Base-by-base conservation (phyloP, 345 rosid genomes). In the Eucalyptus erythrocorys region DNA sequence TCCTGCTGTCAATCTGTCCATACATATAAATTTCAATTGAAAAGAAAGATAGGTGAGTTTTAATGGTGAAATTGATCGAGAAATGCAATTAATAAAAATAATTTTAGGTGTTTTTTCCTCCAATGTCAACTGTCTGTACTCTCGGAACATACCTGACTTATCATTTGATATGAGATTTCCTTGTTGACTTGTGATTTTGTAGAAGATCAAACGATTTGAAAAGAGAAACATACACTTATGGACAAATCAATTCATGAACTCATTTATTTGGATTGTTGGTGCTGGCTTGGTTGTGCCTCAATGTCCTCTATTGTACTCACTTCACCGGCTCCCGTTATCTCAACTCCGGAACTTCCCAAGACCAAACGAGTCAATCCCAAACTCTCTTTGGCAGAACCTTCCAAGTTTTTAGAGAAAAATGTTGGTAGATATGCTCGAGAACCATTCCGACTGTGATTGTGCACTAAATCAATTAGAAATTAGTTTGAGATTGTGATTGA, bases 311-410 rank as follows among this genome's bases (percentile, higher is more conserved):
- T 61, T 32, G 22, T 48, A 30, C 19, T 34, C 43, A 34, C 85
- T 27, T 87, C 26, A 21, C 12, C 49, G 3, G 68, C 85, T 10
- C 64, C 88, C 19, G 21, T 81, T 61, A 88, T n/a, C 64, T 91
- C 88, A 50, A 50, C 55, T 0, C 55, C 55, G n/a, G 64, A 57
- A 57, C 30, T 57, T 57, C n/a, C n/a, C 27, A 57, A 57, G 64
- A 26, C 64, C 2, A 57, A 57, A 57, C 64, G 0, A 26, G 26
- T 57, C 0, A 57, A 57, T 57, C 64, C n/a, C 7, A 57, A 57
- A 24, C 14, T 57, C n/a, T 57, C 26, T 57, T 0, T 11, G 14
- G n/a, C 0, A 14, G 64, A 57, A 57, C 0, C n/a, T 57, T 57
- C n/a, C 0, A 0, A 57, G n/a, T 0, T 26, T 57, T 26, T 57